Evolutionary conservation across 2,329 filamentous ascomycete species (phyloP).

Genomic region (Beauveria sp.): DNA sequence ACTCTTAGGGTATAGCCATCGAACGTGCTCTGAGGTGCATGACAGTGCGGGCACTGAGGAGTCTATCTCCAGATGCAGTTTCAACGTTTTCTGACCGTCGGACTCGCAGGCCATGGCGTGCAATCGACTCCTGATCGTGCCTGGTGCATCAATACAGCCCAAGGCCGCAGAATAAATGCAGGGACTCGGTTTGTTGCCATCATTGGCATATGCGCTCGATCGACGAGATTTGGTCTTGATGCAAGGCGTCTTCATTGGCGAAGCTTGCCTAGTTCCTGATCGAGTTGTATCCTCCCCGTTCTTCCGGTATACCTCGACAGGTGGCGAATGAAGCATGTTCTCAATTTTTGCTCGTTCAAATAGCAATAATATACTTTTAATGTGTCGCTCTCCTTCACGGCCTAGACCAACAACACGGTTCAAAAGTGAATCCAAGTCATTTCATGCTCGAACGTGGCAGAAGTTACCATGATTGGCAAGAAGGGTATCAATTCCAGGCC

Average conservation of each 20-base stretch:
- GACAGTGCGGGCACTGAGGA: conserved; percentile 24
- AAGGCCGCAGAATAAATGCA: conserved; percentile 39
- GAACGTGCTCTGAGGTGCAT: conserved; percentile 17
- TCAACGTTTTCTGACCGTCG: conserved; percentile 27
- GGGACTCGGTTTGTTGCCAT: conserved; percentile 37
- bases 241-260: conserved; percentile 27
- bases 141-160: conserved; percentile 31
- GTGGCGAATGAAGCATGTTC: too few species aligned
- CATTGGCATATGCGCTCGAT: conserved; percentile 26
- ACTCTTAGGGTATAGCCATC: conserved; percentile 9
- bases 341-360: too few species aligned
- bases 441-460: too few species aligned
- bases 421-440: too few species aligned
- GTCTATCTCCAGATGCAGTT: conserved; percentile 22
- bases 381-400: too few species aligned
- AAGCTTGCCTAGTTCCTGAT: conserved; percentile 20
- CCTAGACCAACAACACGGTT: too few species aligned
- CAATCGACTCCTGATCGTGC: conserved; percentile 15
- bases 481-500: too few species aligned
- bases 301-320: conserved; percentile 25
- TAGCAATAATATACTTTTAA: too few species aligned
- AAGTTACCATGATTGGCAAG: too few species aligned
- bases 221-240: conserved; percentile 12
- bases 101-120: conserved; percentile 13
- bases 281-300: conserved; percentile 28